phyloP scores from a whole-genome alignment of 805 yeast species.

The Wickerhamomyces kurtzmanii region DNA sequence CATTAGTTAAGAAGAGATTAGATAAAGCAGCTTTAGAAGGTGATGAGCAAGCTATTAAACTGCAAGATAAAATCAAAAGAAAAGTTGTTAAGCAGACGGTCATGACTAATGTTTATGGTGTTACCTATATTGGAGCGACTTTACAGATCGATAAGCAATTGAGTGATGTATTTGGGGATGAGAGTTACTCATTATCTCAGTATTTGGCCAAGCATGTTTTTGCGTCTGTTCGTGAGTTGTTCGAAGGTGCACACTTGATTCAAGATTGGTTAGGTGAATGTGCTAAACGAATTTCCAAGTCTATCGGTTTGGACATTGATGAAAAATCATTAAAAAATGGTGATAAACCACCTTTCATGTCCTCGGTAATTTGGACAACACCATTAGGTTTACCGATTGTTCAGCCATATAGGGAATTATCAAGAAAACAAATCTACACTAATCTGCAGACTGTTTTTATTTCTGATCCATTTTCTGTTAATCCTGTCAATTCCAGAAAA shows the following conservation, averaged over 20 bases:
- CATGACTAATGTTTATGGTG: slow-evolving; percentile 98
- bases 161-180: slow-evolving; percentile 44
- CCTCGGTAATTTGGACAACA: slow-evolving; percentile 96
- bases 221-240: slow-evolving; percentile 73
- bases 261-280: slow-evolving; percentile 94
- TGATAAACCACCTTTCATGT: slow-evolving; percentile 55
- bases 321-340: slow-evolving; percentile 28
- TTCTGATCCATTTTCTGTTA: slow-evolving; percentile 77
- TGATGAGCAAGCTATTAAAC: slow-evolving; percentile 35
- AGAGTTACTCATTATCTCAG: slow-evolving; percentile 37
- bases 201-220: slow-evolving; percentile 76
- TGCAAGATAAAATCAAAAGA: slow-evolving; percentile 60
- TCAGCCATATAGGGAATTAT: slow-evolving; percentile 81
- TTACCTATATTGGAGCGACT: slow-evolving; percentile 87
- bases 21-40: slow-evolving; percentile 44
- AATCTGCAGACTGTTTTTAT: slow-evolving; percentile 82
- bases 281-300: slow-evolving; percentile 71
- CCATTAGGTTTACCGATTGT: slow-evolving; percentile 94
- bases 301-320: slow-evolving; percentile 60
- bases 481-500: slow-evolving; percentile 78
- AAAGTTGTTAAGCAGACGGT: slow-evolving; percentile 95
- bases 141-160: slow-evolving; percentile 80
- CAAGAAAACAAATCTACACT: slow-evolving; percentile 61
- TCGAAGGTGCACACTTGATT: slow-evolving; percentile 86
- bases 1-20: slow-evolving; percentile 46